Evolutionary conservation across 306 rosid genomes (phyloP).

Genomic region (Pyrus pyrifolia): DNA sequence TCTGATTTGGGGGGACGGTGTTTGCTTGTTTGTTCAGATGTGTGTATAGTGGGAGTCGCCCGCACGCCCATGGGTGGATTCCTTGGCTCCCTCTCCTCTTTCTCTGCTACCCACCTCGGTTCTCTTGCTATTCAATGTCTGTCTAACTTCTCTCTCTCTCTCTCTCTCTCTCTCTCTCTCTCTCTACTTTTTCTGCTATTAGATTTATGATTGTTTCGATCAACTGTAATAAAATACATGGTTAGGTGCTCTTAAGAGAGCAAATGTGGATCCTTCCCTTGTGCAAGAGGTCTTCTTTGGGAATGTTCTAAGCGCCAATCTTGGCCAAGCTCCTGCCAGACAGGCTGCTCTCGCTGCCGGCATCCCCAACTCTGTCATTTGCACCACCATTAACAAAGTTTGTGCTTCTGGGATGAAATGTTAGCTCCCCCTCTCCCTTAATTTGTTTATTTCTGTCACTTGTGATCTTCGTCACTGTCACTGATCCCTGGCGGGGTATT

Average conservation of each 20-base stretch:
- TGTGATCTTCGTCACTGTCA: not conserved
- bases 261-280: constrained; percentile 66
- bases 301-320: constrained; percentile 83
- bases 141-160: not conserved
- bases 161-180: not conserved
- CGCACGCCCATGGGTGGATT: constrained; percentile 86
- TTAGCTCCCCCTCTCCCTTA: constrained; percentile 3
- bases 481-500: not conserved
- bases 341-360: constrained; percentile 95
- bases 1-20: not conserved
- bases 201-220: no score
- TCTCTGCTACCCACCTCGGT: constrained; percentile 83
- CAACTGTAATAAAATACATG: not conserved
- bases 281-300: constrained; percentile 97
- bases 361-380: constrained; percentile 66
- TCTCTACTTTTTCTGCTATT: not conserved
- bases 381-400: constrained; percentile 90
- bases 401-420: constrained; percentile 94
- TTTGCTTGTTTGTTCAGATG: constrained; percentile 41
- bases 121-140: constrained; percentile 61
- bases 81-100: constrained; percentile 72
- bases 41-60: constrained; percentile 87
- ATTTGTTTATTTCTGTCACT: not conserved
- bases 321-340: constrained; percentile 96
- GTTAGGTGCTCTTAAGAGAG: constrained; percentile 76